Percentiles rank a stretch among this genome's conserved stretches.
These are phyloP conservation scores for Lagenaria siceraria DNA, from an alignment of 306 rosid species.

Conservation along the genomic window DNA sequence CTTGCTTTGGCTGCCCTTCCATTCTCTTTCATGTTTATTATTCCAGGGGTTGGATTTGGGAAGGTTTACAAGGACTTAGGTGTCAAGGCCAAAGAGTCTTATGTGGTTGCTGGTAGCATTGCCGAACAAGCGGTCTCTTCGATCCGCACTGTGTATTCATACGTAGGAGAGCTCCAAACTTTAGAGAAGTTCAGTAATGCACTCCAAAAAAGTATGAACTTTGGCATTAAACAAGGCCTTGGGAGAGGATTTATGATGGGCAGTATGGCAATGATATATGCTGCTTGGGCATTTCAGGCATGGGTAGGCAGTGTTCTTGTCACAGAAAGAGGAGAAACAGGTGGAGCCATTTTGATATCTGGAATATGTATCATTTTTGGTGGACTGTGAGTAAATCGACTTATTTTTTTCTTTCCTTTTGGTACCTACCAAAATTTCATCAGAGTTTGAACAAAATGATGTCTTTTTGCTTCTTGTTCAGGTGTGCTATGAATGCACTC, in stretches of 20 bases:
- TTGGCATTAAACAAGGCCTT: conserved; percentile 60
- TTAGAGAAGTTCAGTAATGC: conserved; percentile 37
- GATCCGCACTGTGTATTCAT: conserved; percentile 52
- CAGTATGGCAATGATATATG: conserved; percentile 58
- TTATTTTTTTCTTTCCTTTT: neutral
- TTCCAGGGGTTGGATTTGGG: conserved; percentile 60
- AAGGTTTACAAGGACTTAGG: conserved; percentile 40
- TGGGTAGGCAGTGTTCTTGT: conserved; percentile 68
- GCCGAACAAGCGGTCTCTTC: conserved; percentile 83
- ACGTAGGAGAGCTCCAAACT: conserved; percentile 57
- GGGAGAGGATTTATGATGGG: conserved; percentile 65
- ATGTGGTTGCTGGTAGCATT: conserved; percentile 57
- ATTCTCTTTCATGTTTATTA: conserved; percentile 43
- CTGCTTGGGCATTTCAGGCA: conserved; percentile 62
- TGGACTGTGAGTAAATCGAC: conserved; percentile 53
- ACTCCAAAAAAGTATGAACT: conserved; percentile 30
- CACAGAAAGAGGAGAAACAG: conserved; percentile 42
- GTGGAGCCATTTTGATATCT: conserved; percentile 52
- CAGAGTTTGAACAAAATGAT: neutral
- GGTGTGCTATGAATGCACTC: conserved; percentile 66
- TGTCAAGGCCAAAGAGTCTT: conserved; percentile 31
- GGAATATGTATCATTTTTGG: conserved; percentile 57
- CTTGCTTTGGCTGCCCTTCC: conserved; percentile 63
- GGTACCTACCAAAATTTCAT: neutral
- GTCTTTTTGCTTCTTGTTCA: conserved; percentile 7